Evolutionary conservation across 176 grass and related monocot species (phyloP).

Genomic region (Canna indica): DNA sequence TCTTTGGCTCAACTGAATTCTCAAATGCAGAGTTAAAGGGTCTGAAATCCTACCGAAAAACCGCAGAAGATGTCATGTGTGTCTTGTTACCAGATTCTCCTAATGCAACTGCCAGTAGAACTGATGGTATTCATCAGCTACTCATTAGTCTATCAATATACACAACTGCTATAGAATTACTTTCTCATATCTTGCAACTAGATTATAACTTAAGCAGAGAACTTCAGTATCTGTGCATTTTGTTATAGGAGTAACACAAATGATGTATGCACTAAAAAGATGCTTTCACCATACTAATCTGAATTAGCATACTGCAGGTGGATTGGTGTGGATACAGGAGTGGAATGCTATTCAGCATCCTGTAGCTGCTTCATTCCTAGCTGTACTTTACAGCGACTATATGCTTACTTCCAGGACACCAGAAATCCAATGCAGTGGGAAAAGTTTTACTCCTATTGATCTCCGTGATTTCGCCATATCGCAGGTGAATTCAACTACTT

Average conservation of each 20-base stretch:
- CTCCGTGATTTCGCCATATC: conserved; percentile 67
- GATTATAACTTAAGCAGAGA: no score
- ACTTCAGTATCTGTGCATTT: no score
- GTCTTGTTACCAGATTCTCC: conserved; percentile 63
- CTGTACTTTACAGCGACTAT: conserved; percentile 56
- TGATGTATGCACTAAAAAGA: no score
- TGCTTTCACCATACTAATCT: no score
- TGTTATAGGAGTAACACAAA: no score
- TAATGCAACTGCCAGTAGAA: conserved; percentile 44
- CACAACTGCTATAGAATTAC: background rate
- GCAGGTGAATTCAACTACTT: conserved; percentile 28
- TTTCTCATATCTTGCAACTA: no score
- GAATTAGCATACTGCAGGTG: conserved; percentile 21
- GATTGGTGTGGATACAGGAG: conserved; percentile 49
- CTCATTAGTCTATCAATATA: background rate
- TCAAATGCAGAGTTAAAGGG: conserved; percentile 19
- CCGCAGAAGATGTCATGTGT: conserved; percentile 66
- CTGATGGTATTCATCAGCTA: conserved; percentile 24
- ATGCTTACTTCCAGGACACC: conserved; percentile 39
- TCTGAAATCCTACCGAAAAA: conserved; percentile 40
- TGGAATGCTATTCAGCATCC: conserved; percentile 75
- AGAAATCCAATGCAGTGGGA: conserved; percentile 39
- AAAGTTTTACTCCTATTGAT: conserved; percentile 36
- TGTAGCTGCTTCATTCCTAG: conserved; percentile 59
- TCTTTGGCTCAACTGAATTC: conserved; percentile 39